Conservation (phyloP, 495 filamentous ascomycete genomes). For the Penicillium samsonianum region DNA sequence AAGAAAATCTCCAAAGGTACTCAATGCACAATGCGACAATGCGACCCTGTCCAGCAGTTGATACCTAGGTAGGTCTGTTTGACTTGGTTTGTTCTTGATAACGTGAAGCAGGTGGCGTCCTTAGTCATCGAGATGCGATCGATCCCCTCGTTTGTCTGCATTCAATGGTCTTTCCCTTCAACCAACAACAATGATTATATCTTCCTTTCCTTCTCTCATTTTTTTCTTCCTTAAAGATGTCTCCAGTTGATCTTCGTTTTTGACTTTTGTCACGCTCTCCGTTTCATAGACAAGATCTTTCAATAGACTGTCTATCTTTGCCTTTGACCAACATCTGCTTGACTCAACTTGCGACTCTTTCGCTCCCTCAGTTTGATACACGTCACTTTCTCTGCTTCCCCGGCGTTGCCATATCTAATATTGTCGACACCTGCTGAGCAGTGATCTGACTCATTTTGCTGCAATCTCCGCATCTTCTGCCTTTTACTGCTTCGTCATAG, state of each 20-base stretch:
- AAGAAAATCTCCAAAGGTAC: slow-evolving; percentile 7
- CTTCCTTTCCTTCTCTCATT: slow-evolving; percentile 6
- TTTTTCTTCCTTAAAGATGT: slow-evolving; percentile 11
- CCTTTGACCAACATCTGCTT: slow-evolving; percentile 9
- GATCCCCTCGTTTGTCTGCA: slow-evolving; percentile 10
- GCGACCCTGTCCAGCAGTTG: slow-evolving; percentile 4
- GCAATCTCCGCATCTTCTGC: slow-evolving; percentile 17
- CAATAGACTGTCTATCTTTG: slow-evolving; percentile 19
- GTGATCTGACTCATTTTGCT: slow-evolving; percentile 31
- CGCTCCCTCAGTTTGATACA: slow-evolving; percentile 4
- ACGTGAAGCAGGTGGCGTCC: slow-evolving; percentile 10
- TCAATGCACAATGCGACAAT: slow-evolving; percentile 1
- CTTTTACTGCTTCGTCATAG: slow-evolving; percentile 21
- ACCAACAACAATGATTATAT: slow-evolving; percentile 13
- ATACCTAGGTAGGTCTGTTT: slow-evolving; percentile 8
- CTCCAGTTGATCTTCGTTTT: background rate
- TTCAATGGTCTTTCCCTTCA: slow-evolving; percentile 4
- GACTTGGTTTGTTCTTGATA: slow-evolving; percentile 6
- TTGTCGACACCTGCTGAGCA: slow-evolving; percentile 43
- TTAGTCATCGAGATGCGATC: slow-evolving; percentile 11
- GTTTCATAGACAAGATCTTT: slow-evolving; percentile 22
- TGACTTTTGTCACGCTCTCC: slow-evolving; percentile 11
- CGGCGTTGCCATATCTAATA: slow-evolving; percentile 25
- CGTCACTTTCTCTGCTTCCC: slow-evolving; percentile 20
- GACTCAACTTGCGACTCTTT: slow-evolving; percentile 10